Evolutionary conservation across 2,329 filamentous ascomycete genomes (phyloP), one percentile per base, ranked within the genome.

Genomic region (Helicocarpus griseus): DNA sequence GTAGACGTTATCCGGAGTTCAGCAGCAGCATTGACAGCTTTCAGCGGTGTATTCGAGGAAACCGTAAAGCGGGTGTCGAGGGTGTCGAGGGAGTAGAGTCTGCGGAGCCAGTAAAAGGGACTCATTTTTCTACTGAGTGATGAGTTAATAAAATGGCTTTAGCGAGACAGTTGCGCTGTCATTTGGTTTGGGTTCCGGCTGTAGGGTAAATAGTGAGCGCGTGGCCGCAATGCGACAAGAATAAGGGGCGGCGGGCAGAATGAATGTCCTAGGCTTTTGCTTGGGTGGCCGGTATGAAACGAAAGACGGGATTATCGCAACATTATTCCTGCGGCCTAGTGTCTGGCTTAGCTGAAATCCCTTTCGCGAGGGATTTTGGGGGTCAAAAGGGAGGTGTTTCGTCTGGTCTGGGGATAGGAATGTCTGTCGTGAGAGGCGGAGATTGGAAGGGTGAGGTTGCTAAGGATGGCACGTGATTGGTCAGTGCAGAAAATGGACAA

Each of bases 41-140:
- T 77, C 67, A 85, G 83, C 33, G 89, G 81, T 21, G 81, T 81
- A 24, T 77, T 80, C 29, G 89, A 81, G 9, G 87, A 77, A 49
- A 78, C 84, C 26, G 83, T 84, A 67, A 95, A 83, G 56, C 84
- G 80, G 50, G 81, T 84, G 68, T 87, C 84, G 58, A 87, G 77
- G 21, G 81, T 86, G 60, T 84, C 80, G 51, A 83, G 75, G 51
- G 80, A 80, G 66, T 83, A 85, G 19, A 84, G 68, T 56, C 73
- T 73, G 60, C 73, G 71, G 51, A 80, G 58, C 63, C 71, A 75
- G 54, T 68, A 63, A 50, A 78, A 62, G 51, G 69, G 61, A 61
- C 70, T 72, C 72, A 75, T 75, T 58, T 65, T 68, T 46, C 29
- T 17, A 44, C 26, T 13, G 13, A 41, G 14, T 14, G 21, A 22